phyloP scores from a whole-genome alignment of 768 basidiomycete species.

The Termitomyces sp. region DNA sequence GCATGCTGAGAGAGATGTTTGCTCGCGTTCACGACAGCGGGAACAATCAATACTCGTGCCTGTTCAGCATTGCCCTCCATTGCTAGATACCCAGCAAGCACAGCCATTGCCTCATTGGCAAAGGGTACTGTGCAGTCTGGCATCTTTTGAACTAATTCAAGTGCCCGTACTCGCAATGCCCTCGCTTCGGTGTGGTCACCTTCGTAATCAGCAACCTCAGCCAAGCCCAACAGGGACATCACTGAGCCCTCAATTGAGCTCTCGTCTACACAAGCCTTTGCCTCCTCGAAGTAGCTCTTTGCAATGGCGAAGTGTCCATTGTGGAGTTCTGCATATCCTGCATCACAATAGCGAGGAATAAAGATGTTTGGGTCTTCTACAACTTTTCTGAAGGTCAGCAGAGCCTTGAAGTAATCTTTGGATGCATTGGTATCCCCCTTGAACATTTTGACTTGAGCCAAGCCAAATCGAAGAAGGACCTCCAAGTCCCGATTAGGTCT shows the following conservation, averaged over 20 bases:
- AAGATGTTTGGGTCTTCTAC: not conserved
- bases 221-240: not conserved
- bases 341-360: not conserved
- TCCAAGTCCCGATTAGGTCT: not conserved
- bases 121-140: not conserved
- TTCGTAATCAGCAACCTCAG: slow-evolving; percentile 1
- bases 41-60: not conserved
- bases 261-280: not conserved
- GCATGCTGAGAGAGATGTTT: not conserved
- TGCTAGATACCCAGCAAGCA: not conserved
- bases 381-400: not conserved
- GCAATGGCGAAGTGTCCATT: not conserved
- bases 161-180: not conserved
- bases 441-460: not conserved
- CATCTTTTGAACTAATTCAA: not conserved
- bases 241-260: not conserved
- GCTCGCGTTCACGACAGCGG: not conserved
- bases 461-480: not conserved
- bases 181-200: not conserved
- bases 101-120: not conserved
- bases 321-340: not conserved
- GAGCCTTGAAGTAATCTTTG: not conserved
- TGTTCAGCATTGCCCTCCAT: not conserved
- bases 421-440: not conserved
- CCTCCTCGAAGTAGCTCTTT: not conserved